Evolutionary conservation across 164 flowering plant genomes (phyloP), one percentile per base, ranked within the genome.

Genomic region (Malania oleifera): DNA sequence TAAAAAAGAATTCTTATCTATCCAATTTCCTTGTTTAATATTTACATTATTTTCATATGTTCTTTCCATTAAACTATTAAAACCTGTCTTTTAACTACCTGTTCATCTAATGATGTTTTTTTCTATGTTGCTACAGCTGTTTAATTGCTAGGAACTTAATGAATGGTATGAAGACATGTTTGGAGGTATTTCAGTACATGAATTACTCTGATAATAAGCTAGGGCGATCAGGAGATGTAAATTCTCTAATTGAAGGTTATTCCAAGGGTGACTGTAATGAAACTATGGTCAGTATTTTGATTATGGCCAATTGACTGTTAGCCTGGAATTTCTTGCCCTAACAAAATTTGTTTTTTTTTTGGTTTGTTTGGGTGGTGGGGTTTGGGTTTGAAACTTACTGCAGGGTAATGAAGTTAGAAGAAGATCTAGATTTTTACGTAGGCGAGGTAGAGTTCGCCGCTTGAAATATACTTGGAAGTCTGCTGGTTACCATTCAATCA

Each of bases 391-490:
- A 23, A 54, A 48, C 54, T 14, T 22, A 39, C 48, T 68, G 54
- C 64, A 95, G 99, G 89, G 91, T 28, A 75, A 64, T 71, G 80
- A 76, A 51, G 77, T 72, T 17, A 75, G 90, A 61, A 82, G 96
- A 65, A 85, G 96, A 65, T 91, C 96, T 73, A 80, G 84, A 67
- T 95, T 84, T 73, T 70, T 95, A 56, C 91, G 98, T 25, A 82
- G 99, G 59, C 82, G 80, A 71, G 99, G 99, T 62, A 84, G 74
- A 73, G 97, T 91, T 60, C 99, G 99, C 41, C 91, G 99, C 1
- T 75, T 95, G 74, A 95, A 95, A 70, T 91, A 95, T 65, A 81
- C 87, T 24, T 89, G 95, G 95, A 95, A 95, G 56, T 85, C 95
- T 75, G 87, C 98, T 75, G 96, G 86, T 45, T 87, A 84, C 62